These are phyloP conservation scores for Nothophaeocryptopus gaeumannii DNA, from an alignment of 2,329 filamentous ascomycete genomes.

Conservation along the genomic window DNA sequence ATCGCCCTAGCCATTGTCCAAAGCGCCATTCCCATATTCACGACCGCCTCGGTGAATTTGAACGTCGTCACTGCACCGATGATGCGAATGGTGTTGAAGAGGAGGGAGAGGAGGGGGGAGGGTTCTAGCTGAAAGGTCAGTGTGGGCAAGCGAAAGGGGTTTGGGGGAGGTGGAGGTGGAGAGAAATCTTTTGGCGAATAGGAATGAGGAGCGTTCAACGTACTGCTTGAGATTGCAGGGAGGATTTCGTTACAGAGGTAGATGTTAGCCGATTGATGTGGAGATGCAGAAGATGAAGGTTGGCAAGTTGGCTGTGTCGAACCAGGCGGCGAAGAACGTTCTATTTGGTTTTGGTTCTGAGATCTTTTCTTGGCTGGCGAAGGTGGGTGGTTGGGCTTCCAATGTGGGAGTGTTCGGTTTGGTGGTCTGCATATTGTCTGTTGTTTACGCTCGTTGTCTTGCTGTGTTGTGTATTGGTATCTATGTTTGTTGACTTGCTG, in stretches of 20 bases:
- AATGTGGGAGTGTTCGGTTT: no score
- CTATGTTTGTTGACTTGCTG: no score
- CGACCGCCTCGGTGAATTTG: background rate
- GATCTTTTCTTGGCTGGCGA: no score
- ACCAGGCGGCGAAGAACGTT: background rate
- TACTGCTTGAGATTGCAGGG: background rate
- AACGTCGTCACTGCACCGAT: background rate
- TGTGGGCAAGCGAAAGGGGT: background rate
- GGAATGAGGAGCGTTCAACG: no score
- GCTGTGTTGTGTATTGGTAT: no score
- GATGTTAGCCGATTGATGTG: background rate
- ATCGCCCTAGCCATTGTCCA: background rate
- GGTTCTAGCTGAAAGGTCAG: background rate
- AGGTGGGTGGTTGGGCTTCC: no score
- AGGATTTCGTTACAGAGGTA: conserved; percentile 1
- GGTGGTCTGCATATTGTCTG: no score
- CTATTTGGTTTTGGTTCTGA: no score
- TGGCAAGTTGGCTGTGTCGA: background rate
- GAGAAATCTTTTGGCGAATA: no score
- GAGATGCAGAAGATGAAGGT: background rate
- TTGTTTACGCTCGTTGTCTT: no score
- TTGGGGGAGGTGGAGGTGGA: no score
- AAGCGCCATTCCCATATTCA: conserved; percentile 1
- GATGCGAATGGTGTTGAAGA: background rate
- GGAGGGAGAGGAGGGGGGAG: background rate